Percentiles rank a stretch among this genome's conserved stretches.
Conservation (phyloP, 2,329 filamentous ascomycete species). For the Podosphaera fusca region DNA sequence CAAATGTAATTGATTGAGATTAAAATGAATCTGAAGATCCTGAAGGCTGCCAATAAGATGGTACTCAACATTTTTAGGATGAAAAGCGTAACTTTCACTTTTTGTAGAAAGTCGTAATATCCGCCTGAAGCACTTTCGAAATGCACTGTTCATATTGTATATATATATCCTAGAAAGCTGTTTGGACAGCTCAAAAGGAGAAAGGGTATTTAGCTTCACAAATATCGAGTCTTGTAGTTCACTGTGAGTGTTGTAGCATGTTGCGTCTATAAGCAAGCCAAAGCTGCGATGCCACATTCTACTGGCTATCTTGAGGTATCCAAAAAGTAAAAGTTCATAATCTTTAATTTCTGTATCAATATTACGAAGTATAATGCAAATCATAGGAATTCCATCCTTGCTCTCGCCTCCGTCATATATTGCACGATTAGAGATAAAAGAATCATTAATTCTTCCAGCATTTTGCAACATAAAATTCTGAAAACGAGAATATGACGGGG, state of each 20-base stretch:
- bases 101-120: slow-evolving; percentile 37
- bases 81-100: slow-evolving; percentile 35
- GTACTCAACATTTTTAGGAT: slow-evolving; percentile 42
- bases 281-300: slow-evolving; percentile 48
- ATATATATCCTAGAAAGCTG: slow-evolving; percentile 40
- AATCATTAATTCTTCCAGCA: slow-evolving; percentile 40
- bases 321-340: slow-evolving; percentile 41
- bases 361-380: slow-evolving; percentile 44
- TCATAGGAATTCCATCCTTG: slow-evolving; percentile 46
- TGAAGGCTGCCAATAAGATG: slow-evolving; percentile 40
- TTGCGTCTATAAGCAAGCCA: slow-evolving; percentile 43
- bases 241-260: slow-evolving; percentile 44
- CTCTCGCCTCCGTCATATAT: slow-evolving; percentile 51
- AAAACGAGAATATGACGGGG: slow-evolving; percentile 42
- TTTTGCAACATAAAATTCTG: slow-evolving; percentile 53
- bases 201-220: slow-evolving; percentile 36
- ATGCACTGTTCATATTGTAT: slow-evolving; percentile 53
- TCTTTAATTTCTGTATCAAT: slow-evolving; percentile 43
- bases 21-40: slow-evolving; percentile 42
- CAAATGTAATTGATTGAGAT: slow-evolving; percentile 40
- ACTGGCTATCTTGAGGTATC: slow-evolving; percentile 48
- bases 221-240: slow-evolving; percentile 44
- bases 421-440: slow-evolving; percentile 37
- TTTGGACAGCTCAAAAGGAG: slow-evolving; percentile 34
- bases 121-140: slow-evolving; percentile 41